These are phyloP conservation scores for Daedaleopsis nitida DNA, from an alignment of 768 basidiomycete species.

Conservation along the genomic window DNA sequence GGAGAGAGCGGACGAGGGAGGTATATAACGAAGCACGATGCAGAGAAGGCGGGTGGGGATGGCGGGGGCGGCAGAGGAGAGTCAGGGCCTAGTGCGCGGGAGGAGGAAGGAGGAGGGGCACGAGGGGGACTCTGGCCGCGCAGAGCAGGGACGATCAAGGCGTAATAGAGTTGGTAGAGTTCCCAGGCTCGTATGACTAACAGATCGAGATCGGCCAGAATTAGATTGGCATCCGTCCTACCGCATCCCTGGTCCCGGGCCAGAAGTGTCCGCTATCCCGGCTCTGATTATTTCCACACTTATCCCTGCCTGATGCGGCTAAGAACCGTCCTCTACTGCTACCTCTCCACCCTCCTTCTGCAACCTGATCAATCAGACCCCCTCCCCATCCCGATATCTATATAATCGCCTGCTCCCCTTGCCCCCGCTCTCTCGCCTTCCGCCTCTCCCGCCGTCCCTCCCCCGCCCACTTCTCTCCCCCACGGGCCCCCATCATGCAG, in stretches of 20 bases:
- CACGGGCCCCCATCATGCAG: slow-evolving; percentile 49
- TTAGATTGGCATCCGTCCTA: slow-evolving; percentile 18
- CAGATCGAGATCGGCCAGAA: slow-evolving; percentile 4
- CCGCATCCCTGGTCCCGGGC: slow-evolving; percentile 4
- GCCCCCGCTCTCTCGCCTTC: slow-evolving; percentile 21
- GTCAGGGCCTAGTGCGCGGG: slow-evolving; percentile 1
- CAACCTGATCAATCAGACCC: slow-evolving; percentile 14
- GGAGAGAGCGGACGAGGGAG: slow-evolving; percentile 1
- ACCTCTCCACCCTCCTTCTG: slow-evolving; percentile 5
- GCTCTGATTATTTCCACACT: slow-evolving; percentile 15
- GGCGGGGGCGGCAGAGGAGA: neutral
- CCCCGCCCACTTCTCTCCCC: slow-evolving; percentile 22
- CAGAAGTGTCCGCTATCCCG: slow-evolving; percentile 16
- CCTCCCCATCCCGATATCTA: slow-evolving; percentile 17
- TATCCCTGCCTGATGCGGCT: slow-evolving; percentile 17
- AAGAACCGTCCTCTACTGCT: slow-evolving; percentile 14
- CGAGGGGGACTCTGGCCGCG: neutral
- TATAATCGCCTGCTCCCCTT: slow-evolving; percentile 19
- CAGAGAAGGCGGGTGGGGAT: neutral
- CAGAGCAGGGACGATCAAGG: slow-evolving; percentile 12
- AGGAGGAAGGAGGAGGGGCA: slow-evolving; percentile 5
- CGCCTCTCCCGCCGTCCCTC: slow-evolving; percentile 25
- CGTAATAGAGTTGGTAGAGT: slow-evolving; percentile 15
- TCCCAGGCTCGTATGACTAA: slow-evolving; percentile 8
- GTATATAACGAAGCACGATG: slow-evolving; percentile 3